Evolutionary conservation across 495 filamentous ascomycete species (phyloP).

Genomic region (Xylaria nigripes): DNA sequence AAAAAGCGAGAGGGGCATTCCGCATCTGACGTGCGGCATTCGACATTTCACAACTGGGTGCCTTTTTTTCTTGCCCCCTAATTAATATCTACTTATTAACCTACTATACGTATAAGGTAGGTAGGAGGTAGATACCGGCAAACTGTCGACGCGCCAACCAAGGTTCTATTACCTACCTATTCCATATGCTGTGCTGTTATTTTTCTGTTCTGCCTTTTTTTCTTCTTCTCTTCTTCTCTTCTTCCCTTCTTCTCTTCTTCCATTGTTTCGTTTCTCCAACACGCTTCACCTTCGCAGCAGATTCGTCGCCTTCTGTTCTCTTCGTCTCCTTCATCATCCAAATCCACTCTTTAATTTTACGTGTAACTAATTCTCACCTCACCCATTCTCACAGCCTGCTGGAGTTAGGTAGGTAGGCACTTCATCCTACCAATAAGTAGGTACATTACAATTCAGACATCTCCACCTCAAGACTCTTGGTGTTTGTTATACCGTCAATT

Average conservation of each 20-base stretch:
- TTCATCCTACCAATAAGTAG: too few species aligned
- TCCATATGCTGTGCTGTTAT: background rate
- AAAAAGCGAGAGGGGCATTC: constrained; percentile 7
- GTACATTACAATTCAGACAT: too few species aligned
- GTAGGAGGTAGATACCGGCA: too few species aligned
- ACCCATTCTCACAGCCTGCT: background rate
- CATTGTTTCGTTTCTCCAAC: background rate
- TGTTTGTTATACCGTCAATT: background rate
- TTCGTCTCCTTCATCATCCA: background rate
- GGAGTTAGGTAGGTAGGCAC: too few species aligned
- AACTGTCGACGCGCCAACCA: background rate
- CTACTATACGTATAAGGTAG: too few species aligned
- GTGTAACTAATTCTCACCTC: background rate
- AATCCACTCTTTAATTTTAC: background rate
- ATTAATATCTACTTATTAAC: too few species aligned
- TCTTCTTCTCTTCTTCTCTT: background rate
- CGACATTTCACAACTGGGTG: background rate
- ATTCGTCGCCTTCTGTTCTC: background rate
- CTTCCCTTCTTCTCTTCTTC: background rate
- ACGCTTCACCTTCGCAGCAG: background rate
- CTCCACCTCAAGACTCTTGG: background rate
- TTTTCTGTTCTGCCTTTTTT: background rate
- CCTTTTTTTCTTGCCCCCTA: background rate
- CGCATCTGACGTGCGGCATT: background rate
- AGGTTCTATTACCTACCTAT: background rate